Evolutionary conservation across 331 rosid genomes (phyloP), one percentile per base, ranked within the genome.

Genomic region (Rhamnella rubrinervis): DNA sequence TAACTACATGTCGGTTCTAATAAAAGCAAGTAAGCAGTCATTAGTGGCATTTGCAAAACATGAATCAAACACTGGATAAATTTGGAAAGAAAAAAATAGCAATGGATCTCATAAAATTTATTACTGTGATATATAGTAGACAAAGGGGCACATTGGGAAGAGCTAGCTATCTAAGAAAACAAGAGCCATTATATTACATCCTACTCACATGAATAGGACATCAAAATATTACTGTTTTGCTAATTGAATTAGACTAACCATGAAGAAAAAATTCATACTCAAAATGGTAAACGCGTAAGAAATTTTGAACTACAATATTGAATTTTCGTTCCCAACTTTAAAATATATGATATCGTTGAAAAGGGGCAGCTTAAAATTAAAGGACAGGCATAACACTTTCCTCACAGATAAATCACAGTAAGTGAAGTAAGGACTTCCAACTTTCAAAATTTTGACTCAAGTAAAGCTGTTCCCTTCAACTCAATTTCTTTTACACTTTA

Each of bases 1-100:
- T 91, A 60, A 78, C 68, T 6, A 71, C 13, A 41, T 80, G 79
- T 55, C 75, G 92, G 72, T 82, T 87, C 99, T 91, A 77, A 77
- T 18, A 68, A 25, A 73, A n/a, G 59, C 17, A 66, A 20, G 26
- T 40, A 77, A 18, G 15, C 26, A 39, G 7, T 21, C 41, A 9
- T 19, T 8, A 37, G 26, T 17, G 15, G 14, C 28, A 20, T 19
- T 65, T 23, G 11, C 57, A 65, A 59, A 19, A 17, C 53, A 53
- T 28, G 49, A 50, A 31, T 19, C 61, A 46, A 56, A 63, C 47
- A 50, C 1, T 8, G 16, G 57, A 52, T 19, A 18, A 17, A 15
- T 53, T 53, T 52, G 21, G 7, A 52, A 52, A 19, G 21, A 18
- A 52, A 18, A 53, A n/a, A 2, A 26, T 53, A n/a, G 8, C 26